Base-by-base conservation (phyloP, 768 basidiomycete genomes). In the Cystobasidium tubakii region DNA sequence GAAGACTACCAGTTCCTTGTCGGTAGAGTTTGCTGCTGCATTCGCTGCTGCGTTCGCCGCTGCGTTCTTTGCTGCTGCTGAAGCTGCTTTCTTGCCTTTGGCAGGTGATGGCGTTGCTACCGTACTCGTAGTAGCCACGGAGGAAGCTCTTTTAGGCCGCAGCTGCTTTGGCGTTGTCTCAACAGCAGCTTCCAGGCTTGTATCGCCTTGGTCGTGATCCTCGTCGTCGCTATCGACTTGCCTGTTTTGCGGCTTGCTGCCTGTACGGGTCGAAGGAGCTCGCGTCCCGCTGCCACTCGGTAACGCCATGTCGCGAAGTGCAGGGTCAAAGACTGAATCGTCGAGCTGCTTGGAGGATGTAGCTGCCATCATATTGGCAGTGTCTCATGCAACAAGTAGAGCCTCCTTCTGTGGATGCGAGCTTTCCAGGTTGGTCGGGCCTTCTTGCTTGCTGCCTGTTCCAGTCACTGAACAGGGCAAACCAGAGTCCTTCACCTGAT, bases 1-100 rank as follows among this genome's bases (percentile, higher is more conserved):
- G 43, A 50, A 74, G 33, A 73, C 71, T n/a, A 73, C 71, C 4
- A 25, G 25, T 6, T 34, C 57, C 23, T 60, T 60, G 27, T 60
- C 33, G 10, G 9, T 23, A 17, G 63, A 12, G 13, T 17, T 9
- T 65, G 63, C 63, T 65, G 33, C 63, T 42, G 34, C 34, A 17
- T 34, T 34, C 33, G 57, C 57, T 6, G 29, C 57, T 6, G 4
- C 29, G 12, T 29, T 29, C 12, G 57, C 25, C 15, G 57, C 57
- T 17, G 57, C 4, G 13, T 9, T n/a, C n/a, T 7, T 25, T 60
- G 57, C 57, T 21, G 57, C 57, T 60, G 57, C 25, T 54, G 53
- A 6, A 4, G 53, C 21, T 60, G 57, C 57, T 60, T 29, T 60
- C 27, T 60, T 60, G 29, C 57, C 57, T 60, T 60, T 60, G 6